Percentiles rank a stretch among this genome's conserved stretches.
Conservation (phyloP, 148 eudicot genomes). For the Fallopia convolvulus region DNA sequence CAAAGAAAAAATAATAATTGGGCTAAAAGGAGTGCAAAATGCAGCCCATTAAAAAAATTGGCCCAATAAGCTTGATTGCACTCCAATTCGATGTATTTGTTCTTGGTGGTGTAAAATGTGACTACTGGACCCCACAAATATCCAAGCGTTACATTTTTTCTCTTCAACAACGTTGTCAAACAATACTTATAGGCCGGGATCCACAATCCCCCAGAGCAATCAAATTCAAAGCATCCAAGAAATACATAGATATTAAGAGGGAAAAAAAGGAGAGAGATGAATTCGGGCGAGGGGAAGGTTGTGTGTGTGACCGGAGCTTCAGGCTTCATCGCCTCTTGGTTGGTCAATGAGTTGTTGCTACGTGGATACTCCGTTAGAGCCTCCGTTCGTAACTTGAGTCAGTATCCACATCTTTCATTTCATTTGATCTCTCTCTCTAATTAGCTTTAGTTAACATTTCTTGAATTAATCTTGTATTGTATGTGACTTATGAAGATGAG, state of each 20-base stretch:
- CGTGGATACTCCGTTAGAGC: conserved; percentile 32
- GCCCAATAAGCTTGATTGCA: no score
- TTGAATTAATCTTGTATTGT: not conserved
- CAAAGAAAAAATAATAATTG: no score
- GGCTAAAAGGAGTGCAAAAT: no score
- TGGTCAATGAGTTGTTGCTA: conserved; percentile 27
- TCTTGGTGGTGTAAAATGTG: no score
- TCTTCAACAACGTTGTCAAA: no score
- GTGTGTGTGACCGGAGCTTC: conserved; percentile 40
- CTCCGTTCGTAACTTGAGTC: conserved; percentile 31
- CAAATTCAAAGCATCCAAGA: no score
- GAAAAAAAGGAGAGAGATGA: not conserved
- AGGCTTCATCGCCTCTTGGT: conserved; percentile 38
- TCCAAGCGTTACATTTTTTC: no score
- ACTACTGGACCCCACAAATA: no score
- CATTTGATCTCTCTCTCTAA: not conserved
- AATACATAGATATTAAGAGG: not conserved
- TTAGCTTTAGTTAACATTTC: not conserved
- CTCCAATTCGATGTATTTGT: no score
- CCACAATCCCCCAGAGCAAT: no score
- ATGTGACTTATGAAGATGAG: not conserved
- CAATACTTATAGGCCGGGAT: no score
- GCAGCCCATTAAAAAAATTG: no score
- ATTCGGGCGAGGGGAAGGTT: conserved; percentile 12
- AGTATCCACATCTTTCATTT: not conserved